Conservation (phyloP, 129 eudicot species). For the Glebionis coronaria region DNA sequence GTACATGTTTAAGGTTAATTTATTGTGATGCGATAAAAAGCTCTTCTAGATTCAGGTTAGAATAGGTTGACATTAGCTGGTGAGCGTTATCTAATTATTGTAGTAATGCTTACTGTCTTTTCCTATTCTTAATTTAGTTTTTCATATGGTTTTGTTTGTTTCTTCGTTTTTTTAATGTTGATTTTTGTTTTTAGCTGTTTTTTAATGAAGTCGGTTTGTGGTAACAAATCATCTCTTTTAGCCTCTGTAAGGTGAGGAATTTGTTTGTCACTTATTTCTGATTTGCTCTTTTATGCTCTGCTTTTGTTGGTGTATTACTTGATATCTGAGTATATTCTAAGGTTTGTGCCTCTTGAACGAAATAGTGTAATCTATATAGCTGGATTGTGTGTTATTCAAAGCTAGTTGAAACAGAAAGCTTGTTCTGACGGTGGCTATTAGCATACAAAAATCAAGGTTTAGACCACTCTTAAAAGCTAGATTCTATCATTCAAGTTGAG, state of each 20-base stretch:
- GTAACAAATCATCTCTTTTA: conserved; percentile 21
- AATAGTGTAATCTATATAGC: neutral
- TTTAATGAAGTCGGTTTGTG: conserved; percentile 25
- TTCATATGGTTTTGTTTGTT: conserved; percentile 19
- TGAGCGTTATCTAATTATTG: conserved; percentile 26
- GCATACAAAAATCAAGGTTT: conserved; percentile 8
- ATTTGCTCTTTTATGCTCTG: conserved; percentile 16
- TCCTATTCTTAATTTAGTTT: conserved; percentile 14
- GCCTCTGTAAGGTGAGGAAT: conserved; percentile 13
- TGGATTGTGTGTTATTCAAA: neutral
- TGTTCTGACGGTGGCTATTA: conserved; percentile 12
- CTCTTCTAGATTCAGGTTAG: conserved; percentile 12
- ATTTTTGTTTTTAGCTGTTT: conserved; percentile 9
- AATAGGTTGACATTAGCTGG: conserved; percentile 29
- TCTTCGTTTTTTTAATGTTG: conserved; percentile 9
- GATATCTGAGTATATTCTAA: conserved; percentile 13
- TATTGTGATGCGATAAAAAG: conserved; percentile 12
- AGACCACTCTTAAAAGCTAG: conserved; percentile 16
- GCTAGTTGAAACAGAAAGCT: conserved; percentile 11
- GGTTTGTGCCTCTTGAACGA: neutral
- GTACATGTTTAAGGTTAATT: conserved; percentile 20
- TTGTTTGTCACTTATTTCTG: conserved; percentile 13
- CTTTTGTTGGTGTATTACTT: conserved; percentile 7
- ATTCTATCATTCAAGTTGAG: conserved; percentile 25
- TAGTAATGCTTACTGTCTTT: conserved; percentile 25